A percentile compares a stretch with the other conserved stretches of the same genome.
Evolutionary conservation across 2,329 filamentous ascomycete genomes (phyloP).

Genomic region (Lizonia empirigonia): DNA sequence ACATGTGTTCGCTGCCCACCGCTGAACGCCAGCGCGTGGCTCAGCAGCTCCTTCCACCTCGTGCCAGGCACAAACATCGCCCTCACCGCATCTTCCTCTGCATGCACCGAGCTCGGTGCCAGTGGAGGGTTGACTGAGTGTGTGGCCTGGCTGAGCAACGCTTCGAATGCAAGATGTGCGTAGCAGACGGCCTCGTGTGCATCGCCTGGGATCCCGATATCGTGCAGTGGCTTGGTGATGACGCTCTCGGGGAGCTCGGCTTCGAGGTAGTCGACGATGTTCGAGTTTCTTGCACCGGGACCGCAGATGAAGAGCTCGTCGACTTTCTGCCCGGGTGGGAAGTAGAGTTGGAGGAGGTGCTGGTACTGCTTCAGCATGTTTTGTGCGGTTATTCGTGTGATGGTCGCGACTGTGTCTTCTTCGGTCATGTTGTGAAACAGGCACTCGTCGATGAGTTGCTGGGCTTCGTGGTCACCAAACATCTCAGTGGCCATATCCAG

Average conservation of each 20-base stretch:
- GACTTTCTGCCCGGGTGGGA: conserved; percentile 47
- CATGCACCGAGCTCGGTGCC: not conserved
- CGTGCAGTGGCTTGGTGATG: conserved; percentile 61
- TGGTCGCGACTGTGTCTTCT: conserved; percentile 62
- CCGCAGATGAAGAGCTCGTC: conserved; percentile 67
- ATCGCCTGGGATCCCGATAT: conserved; percentile 61
- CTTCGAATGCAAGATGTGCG: conserved; percentile 66
- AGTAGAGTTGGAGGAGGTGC: conserved; percentile 53
- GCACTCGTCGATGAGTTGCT: conserved; percentile 58
- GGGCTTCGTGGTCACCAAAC: conserved; percentile 62
- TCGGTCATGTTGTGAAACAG: conserved; percentile 52
- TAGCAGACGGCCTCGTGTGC: conserved; percentile 67
- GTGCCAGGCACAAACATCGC: conserved; percentile 21
- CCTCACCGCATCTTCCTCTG: conserved; percentile 3
- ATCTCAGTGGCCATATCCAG: conserved; percentile 66
- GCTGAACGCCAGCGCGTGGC: conserved; percentile 20
- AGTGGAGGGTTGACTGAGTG: not conserved
- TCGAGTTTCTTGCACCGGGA: conserved; percentile 63
- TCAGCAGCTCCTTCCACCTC: conserved; percentile 21
- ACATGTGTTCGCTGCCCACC: conserved; percentile 12
- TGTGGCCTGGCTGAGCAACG: conserved; percentile 32
- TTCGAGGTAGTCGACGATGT: conserved; percentile 61
- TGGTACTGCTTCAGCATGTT: conserved; percentile 60
- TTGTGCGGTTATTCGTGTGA: conserved; percentile 65
- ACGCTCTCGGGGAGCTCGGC: conserved; percentile 54